These are phyloP conservation scores for Pestalotiopsis sp. DNA, from an alignment of 2,329 filamentous ascomycete species.

Conservation along the genomic window DNA sequence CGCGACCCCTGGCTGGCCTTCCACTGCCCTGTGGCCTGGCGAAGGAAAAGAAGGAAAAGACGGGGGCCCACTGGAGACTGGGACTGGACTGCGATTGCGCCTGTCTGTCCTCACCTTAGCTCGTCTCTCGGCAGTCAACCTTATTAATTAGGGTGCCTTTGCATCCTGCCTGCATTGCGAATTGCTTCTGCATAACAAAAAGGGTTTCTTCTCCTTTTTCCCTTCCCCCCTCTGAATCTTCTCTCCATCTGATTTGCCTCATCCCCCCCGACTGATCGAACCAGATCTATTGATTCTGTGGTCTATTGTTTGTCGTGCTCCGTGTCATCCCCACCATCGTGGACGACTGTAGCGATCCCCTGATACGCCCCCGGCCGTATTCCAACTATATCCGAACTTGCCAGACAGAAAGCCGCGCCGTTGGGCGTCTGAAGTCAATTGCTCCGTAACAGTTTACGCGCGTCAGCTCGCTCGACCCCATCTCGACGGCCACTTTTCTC, in stretches of 20 bases:
- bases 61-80: not conserved
- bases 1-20: not conserved
- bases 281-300: not conserved
- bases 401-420: not conserved
- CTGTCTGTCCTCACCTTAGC: not conserved
- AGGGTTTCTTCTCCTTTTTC: not conserved
- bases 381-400: not conserved
- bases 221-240: not conserved
- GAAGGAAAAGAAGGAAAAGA: not conserved
- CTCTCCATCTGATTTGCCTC: not conserved
- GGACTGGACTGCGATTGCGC: not conserved
- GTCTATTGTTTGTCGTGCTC: not conserved
- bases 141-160: not conserved
- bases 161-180: not conserved
- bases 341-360: not conserved
- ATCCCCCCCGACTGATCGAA: not conserved
- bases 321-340: not conserved
- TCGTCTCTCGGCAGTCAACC: not conserved
- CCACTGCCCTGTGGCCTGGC: too few species aligned
- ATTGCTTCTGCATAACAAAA: conserved; percentile 2
- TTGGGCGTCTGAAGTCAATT: not conserved
- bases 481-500: not conserved
- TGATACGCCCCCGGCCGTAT: not conserved
- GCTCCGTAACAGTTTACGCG: not conserved
- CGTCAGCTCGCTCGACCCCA: not conserved